Base-by-base conservation (phyloP, 768 basidiomycete species). In the Fibroporia radiculosa region DNA sequence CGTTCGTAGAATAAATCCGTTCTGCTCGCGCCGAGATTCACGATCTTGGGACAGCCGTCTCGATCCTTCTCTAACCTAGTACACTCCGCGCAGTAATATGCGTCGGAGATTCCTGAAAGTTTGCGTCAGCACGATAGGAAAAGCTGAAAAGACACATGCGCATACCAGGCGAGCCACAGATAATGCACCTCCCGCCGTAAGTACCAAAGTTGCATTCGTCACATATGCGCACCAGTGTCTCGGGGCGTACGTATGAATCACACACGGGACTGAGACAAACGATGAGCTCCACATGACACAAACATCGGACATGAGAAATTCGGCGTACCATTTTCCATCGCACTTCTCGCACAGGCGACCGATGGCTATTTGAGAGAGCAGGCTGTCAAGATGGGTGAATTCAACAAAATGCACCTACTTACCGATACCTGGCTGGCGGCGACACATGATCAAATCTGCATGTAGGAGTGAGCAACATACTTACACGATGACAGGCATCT, bases 191-290 rank as follows among this genome's bases (percentile, higher is more conserved):
- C 40, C 95, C 95, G 19, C 96, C 93, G 62, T 96, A 96, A 35
- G 92, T 95, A 54, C 93, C 90, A 68, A 98, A 99, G 66, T 98
- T 98, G 67, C 96, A 99, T 70, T 99, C 96, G 62, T 99, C 96
- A 65, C 96, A 99, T 54, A 97, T 97, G 51, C 95, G 80, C 47
- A 98, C 96, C 52, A 98, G 76, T 19, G 95, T 98, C 68, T 95
- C 93, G 56, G 96, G 96, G 56, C 96, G 80, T 51, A 99, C 96
- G 68, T 98, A 98, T 45, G 95, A 97, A 70, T 99, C 95, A 70
- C 95, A 99, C 35, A 97, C 90, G 7, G 95, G 95, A 64, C 95
- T 99, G 45, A 7, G 18, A 13, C 24, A 18, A 32, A 29, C 26
- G 22, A 20, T 45, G 6, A 39, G 25, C 10, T 3, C 28, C 23